Percentiles rank a stretch among this genome's conserved stretches.
Conservation (phyloP, 305 asterid species). For the Fraxinus latifolia region DNA sequence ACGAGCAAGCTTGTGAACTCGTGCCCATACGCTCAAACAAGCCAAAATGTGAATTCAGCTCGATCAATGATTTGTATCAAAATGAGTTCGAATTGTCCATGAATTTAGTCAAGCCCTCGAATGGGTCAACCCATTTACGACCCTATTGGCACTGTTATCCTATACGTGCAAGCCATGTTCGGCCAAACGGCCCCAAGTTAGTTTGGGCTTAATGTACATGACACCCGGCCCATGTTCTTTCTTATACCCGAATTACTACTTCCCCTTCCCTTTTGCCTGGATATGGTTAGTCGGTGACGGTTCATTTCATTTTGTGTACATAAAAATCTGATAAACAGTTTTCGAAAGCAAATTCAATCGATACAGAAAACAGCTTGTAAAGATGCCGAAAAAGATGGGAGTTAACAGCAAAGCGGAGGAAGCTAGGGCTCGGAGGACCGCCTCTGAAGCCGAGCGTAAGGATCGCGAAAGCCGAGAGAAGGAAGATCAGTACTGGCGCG, state of each 20-base stretch:
- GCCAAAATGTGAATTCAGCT: neutral
- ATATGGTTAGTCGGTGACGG: neutral
- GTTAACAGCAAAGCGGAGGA: slow-evolving; percentile 86
- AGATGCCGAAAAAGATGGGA: slow-evolving; percentile 94
- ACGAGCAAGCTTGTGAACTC: neutral
- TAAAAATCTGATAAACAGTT: neutral
- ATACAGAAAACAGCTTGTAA: neutral
- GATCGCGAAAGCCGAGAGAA: slow-evolving; percentile 68
- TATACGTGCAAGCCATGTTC: neutral
- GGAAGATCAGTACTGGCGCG: slow-evolving; percentile 91
- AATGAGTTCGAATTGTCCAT: neutral
- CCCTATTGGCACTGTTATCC: neutral
- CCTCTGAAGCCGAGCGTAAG: slow-evolving; percentile 72
- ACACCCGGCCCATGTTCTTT: neutral
- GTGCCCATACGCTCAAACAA: neutral
- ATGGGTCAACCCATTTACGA: neutral
- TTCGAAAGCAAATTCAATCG: neutral
- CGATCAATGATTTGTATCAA: neutral
- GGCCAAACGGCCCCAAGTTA: neutral
- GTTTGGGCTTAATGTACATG: neutral
- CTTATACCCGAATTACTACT: neutral
- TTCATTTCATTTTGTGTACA: neutral
- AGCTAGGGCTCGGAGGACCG: slow-evolving; percentile 73
- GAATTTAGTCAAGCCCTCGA: neutral
- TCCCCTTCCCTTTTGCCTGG: neutral